Conservation (phyloP, 1,284 basidiomycete genomes). For the Ceratorhiza oryzae-sativae region DNA sequence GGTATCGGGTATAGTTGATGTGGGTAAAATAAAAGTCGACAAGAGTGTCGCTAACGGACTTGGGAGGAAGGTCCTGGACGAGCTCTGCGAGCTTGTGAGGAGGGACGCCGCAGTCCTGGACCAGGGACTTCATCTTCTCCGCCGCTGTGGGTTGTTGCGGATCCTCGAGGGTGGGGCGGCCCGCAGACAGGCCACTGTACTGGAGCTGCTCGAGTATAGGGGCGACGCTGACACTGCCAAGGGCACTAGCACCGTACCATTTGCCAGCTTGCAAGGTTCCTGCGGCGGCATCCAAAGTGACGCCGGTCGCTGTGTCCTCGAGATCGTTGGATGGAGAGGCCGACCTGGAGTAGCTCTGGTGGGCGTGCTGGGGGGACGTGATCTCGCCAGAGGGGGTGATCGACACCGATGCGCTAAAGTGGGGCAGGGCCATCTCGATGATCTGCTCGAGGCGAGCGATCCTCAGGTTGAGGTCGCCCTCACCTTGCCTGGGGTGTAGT, state of each 20-base stretch:
- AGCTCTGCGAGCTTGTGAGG: constrained; percentile 88
- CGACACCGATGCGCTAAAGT: constrained; percentile 53
- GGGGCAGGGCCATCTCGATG: constrained; percentile 76
- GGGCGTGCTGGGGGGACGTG: constrained; percentile 26
- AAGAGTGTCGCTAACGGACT: constrained; percentile 72
- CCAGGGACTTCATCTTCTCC: constrained; percentile 78
- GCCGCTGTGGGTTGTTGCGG: constrained; percentile 59
- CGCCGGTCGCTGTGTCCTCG: constrained; percentile 73
- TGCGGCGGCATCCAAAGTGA: constrained; percentile 74
- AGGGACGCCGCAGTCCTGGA: constrained; percentile 88
- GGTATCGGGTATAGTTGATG: constrained; percentile 95
- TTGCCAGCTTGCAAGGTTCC: constrained; percentile 81
- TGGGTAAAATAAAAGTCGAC: constrained; percentile 74
- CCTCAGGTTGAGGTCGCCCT: constrained; percentile 71
- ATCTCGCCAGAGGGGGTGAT: constrained; percentile 46
- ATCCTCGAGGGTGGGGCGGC: constrained; percentile 43
- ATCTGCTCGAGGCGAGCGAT: constrained; percentile 78
- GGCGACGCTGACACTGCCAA: constrained; percentile 75
- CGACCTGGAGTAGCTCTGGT: constrained; percentile 38
- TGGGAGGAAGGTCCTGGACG: constrained; percentile 85
- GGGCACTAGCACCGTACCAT: constrained; percentile 83
- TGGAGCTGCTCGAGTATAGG: constrained; percentile 73
- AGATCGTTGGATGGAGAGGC: constrained; percentile 33
- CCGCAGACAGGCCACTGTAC: constrained; percentile 25
- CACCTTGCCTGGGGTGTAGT: constrained; percentile 83